phyloP scores from a whole-genome alignment of 2,329 filamentous ascomycete genomes.

The Berkeleyomyces basicola region DNA sequence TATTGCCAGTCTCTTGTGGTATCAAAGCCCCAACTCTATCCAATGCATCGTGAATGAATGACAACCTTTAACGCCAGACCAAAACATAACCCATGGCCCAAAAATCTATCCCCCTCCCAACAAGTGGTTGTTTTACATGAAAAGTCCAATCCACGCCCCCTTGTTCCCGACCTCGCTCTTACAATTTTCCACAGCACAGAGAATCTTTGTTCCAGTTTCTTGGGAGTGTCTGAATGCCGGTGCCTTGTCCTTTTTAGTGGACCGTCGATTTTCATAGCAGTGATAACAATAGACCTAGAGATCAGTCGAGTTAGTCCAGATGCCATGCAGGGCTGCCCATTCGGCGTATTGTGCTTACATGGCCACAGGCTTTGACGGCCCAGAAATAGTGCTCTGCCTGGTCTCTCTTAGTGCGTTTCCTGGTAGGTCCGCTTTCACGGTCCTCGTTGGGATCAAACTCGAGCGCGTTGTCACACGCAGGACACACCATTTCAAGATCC shows the following conservation, averaged over 20 bases:
- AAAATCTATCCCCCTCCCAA: not conserved
- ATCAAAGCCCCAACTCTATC: not conserved
- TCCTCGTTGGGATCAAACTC: conserved; percentile 43
- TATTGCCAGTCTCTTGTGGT: not conserved
- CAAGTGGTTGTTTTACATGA: conserved; percentile 27
- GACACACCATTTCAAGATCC: conserved; percentile 61
- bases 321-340: not conserved
- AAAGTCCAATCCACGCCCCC: conserved; percentile 45
- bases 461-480: conserved; percentile 72
- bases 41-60: not conserved
- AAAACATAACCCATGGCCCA: not conserved
- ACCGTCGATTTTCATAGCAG: conserved; percentile 41
- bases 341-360: conserved; percentile 43
- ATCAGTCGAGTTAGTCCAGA: not conserved
- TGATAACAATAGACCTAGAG: conserved; percentile 43
- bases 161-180: conserved; percentile 36
- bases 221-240: conserved; percentile 12
- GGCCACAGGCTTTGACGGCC: conserved; percentile 79
- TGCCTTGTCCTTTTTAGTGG: conserved; percentile 21
- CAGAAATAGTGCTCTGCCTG: conserved; percentile 70
- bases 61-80: not conserved
- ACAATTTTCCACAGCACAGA: conserved; percentile 43
- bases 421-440: conserved; percentile 14
- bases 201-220: conserved; percentile 20
- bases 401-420: conserved; percentile 28